Conservation (phyloP, 2,329 filamentous ascomycete species). For the Magnaporthiopsis poae region DNA sequence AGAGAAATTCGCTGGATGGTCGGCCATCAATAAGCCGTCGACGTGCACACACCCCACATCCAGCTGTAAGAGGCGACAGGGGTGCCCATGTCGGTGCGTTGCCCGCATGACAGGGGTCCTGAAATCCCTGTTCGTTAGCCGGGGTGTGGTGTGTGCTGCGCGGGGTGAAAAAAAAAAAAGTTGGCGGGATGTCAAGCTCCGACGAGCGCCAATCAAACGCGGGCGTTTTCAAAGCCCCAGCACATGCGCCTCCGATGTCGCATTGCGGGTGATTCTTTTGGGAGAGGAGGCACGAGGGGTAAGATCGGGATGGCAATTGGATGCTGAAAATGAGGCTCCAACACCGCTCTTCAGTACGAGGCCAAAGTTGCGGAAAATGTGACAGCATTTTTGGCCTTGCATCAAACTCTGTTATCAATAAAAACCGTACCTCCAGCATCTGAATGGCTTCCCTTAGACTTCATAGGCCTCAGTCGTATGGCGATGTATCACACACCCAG, state of each 20-base stretch:
- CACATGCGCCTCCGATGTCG: conserved; percentile 12
- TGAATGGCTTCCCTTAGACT: not conserved
- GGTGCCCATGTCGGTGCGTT: conserved; percentile 4
- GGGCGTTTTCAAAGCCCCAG: conserved; percentile 17
- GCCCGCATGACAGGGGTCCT: not conserved
- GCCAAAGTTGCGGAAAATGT: not conserved
- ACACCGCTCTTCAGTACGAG: not conserved
- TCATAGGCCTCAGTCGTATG: not conserved
- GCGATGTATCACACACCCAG: not conserved
- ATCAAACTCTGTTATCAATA: not conserved
- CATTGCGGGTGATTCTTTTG: conserved; percentile 1
- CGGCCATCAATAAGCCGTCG: not conserved
- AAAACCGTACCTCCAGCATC: not conserved
- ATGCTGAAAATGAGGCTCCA: no score
- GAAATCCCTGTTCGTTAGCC: not conserved
- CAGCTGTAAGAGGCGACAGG: conserved; percentile 5
- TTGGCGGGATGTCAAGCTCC: not conserved
- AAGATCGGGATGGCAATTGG: not conserved
- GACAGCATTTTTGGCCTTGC: not conserved
- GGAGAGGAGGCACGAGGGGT: not conserved
- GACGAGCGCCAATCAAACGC: conserved; percentile 16
- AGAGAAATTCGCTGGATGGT: not conserved
- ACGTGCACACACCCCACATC: conserved; percentile 8
- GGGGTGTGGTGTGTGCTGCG: not conserved
- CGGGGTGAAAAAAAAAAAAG: not conserved